Base-by-base conservation (phyloP, 441 rosid species). In the Breynia disticha region DNA sequence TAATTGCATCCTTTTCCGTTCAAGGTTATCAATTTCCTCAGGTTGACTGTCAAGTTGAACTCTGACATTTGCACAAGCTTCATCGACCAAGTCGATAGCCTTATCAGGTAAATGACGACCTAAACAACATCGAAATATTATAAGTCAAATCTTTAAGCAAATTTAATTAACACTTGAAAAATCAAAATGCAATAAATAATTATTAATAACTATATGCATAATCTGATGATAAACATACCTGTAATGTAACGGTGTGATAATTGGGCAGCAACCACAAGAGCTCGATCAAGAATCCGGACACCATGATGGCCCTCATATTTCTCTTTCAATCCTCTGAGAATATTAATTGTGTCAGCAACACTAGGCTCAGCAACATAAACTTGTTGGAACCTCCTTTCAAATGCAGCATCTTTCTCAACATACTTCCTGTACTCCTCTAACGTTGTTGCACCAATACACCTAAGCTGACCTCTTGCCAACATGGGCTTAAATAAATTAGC, bases 331-430 rank as follows among this genome's bases (percentile, higher is more conserved):
- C 98, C 98, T 66, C 98, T 74, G 15, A 90, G 93, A 35, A 90
- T 87, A 76, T 80, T 85, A 0, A 90, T 72, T 0, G 98, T 83
- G 42, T 90, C 98, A 1, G 71, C 18, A 46, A 87, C 96, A 41
- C 96, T 87, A 9, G 98, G 98, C 67, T 90, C 98, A n/a, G 96
- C 93, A 13, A 90, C 98, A 66, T 80, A 90, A 9, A 90, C 98
- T 59, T 90, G 96, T 12, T 90, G 96, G 51, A 90, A 90, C 71
- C 98, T 74, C 62, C 98, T 83, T 71, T 87, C 96, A 46, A 90
- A 90, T 16, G 96, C 96, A 19, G 98, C 93, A 76, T 90, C 98
- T 70, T 87, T 90, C 83, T 90, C 98, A 53, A 85, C 98, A 55
- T 90, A 85, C 57, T 90, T 90, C 60, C 95, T 77, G 13, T 90